Conservation (phyloP, 208 protist genomes). For the Wallacemonas sp. region DNA sequence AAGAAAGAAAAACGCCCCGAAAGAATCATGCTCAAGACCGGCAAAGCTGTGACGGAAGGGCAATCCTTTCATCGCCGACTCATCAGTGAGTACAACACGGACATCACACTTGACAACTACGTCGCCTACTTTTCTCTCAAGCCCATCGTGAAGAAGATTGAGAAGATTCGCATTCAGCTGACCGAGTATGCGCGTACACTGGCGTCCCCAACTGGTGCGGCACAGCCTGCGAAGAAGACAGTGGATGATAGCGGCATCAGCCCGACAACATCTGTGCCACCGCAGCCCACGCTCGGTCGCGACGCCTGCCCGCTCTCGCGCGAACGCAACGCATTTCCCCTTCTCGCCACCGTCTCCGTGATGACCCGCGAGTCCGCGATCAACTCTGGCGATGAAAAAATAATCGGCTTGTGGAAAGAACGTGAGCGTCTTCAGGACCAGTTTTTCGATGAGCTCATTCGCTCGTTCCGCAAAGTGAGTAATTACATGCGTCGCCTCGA, state of each 20-base stretch:
- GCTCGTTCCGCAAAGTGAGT: slow-evolving; percentile 65
- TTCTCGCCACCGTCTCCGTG: slow-evolving; percentile 20
- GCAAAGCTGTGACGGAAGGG: slow-evolving; percentile 64
- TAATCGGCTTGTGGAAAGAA: slow-evolving; percentile 28
- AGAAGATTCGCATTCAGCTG: slow-evolving; percentile 47
- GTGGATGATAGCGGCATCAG: slow-evolving; percentile 6
- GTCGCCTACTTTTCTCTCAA: slow-evolving; percentile 84
- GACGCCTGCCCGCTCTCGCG: not conserved
- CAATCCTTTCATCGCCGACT: slow-evolving; percentile 81
- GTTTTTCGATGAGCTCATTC: slow-evolving; percentile 66
- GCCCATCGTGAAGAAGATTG: slow-evolving; percentile 67
- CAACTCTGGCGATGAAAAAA: slow-evolving; percentile 4
- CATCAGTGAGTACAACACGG: slow-evolving; percentile 84
- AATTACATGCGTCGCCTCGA: slow-evolving; percentile 54
- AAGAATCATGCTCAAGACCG: slow-evolving; percentile 54
- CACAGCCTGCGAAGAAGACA: not conserved
- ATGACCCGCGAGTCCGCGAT: slow-evolving; percentile 16
- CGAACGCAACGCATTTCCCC: slow-evolving; percentile 13
- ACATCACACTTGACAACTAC: slow-evolving; percentile 83
- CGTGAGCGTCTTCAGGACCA: slow-evolving; percentile 39
- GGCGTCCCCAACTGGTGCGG: slow-evolving; percentile 11
- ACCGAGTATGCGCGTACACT: slow-evolving; percentile 20
- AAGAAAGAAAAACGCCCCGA: slow-evolving; percentile 9
- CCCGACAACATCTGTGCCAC: not conserved
- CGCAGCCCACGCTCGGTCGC: not conserved